Evolutionary conservation across 208 protist genomes (phyloP).

Genomic region (Porcisia deanei): DNA sequence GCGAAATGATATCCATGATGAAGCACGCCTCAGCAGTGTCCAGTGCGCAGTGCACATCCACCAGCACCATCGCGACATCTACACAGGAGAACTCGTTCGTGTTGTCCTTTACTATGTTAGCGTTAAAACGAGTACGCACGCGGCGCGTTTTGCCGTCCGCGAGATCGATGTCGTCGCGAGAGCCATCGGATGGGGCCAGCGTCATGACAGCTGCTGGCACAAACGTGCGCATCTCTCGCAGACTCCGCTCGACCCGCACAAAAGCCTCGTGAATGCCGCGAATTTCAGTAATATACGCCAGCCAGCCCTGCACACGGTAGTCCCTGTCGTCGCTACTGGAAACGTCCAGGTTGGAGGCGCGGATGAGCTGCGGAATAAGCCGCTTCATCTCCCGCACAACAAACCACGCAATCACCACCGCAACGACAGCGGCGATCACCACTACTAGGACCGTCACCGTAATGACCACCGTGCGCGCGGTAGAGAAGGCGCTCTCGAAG

Average conservation of each 20-base stretch:
- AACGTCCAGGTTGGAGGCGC: slow-evolving; percentile 56
- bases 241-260: slow-evolving; percentile 36
- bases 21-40: slow-evolving; percentile 24
- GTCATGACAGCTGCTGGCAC: slow-evolving; percentile 52
- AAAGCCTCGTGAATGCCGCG: slow-evolving; percentile 44
- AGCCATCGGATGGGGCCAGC: slow-evolving; percentile 26
- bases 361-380: slow-evolving; percentile 50
- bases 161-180: slow-evolving; percentile 13
- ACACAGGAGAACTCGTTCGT: slow-evolving; percentile 53
- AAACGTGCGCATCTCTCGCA: slow-evolving; percentile 55
- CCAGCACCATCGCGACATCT: slow-evolving; percentile 54
- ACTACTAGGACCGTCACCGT: slow-evolving; percentile 44
- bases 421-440: slow-evolving; percentile 43
- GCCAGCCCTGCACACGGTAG: slow-evolving; percentile 25
- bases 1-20: slow-evolving; percentile 46
- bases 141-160: slow-evolving; percentile 29
- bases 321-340: slow-evolving; percentile 31
- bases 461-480: slow-evolving; percentile 39
- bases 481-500: slow-evolving; percentile 57
- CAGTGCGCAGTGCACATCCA: slow-evolving; percentile 47
- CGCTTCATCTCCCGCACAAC: slow-evolving; percentile 51
- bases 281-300: slow-evolving; percentile 47
- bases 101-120: slow-evolving; percentile 66
- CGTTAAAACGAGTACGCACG: slow-evolving; percentile 55
- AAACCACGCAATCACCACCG: slow-evolving; percentile 49